Evolutionary conservation across 257 asterid genomes (phyloP), one percentile per base, ranked within the genome.

Genomic region (Solanum lignicaule): DNA sequence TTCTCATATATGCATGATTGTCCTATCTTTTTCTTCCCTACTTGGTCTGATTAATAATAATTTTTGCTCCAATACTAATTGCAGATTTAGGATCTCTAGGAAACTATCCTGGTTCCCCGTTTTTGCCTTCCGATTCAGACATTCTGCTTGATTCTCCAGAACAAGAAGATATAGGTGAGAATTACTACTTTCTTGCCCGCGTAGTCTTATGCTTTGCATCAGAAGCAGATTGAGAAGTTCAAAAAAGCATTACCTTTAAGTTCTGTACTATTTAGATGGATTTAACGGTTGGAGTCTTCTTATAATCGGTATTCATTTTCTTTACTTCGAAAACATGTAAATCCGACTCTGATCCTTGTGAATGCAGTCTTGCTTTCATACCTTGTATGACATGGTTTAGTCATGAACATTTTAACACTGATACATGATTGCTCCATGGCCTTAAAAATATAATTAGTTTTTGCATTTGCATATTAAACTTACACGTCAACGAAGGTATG

Each of bases 31-130:
- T 84, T 20, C 16, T 27, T 29, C 14, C 13, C 62, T 25, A 16
- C 52, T 73, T 75, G 33, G 38, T 83, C 88, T 78, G n/a, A 71
- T 76, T 68, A 38, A 73, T 86, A 5, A 5, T 12, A 43, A 43
- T 43, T 10, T 39, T 21, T 88, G 78, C 86, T 43, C 23, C 66
- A 79, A 41, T 16, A 43, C 83, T 29, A 65, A 41, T 39, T 90
- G 91, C 98, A 96, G 99, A 96, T 90, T 92, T 95, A 91, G 99
- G 98, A 89, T 94, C 95, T 88, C 98, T 97, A 46, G 98, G 98
- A 91, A 97, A 95, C 89, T 94, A 96, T 87, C 95, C 98, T 1
- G 97, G 98, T 83, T 95, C 98, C 36, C 98, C 98, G 9, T 97
- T 97, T 92, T 91, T 97, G 94, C 98, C 95, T 72, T 95, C 99